Conservation (phyloP, 352 stramenopile species). For the Phytopythium chamaehyphon region DNA sequence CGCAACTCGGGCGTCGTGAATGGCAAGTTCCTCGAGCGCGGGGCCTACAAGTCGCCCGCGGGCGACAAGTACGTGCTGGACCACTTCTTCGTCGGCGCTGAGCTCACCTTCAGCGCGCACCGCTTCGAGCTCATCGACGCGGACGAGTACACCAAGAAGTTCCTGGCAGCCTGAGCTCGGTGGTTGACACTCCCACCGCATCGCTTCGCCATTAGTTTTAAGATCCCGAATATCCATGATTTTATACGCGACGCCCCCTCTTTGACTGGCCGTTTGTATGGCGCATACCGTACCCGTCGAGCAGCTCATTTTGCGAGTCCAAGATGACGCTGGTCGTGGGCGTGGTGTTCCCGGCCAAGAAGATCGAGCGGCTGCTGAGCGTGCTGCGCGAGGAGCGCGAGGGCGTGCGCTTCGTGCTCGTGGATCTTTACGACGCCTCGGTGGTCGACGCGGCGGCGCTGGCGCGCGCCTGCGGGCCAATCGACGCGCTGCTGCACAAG, state of each 20-base stretch:
- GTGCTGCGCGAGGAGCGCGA: conserved; percentile 39
- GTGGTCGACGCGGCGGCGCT: conserved; percentile 29
- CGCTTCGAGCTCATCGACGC: conserved; percentile 74
- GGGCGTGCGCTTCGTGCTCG: conserved; percentile 66
- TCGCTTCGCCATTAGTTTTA: conserved; percentile 2
- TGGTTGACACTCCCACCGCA: too few species aligned
- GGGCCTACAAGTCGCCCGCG: conserved; percentile 57
- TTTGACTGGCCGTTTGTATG: too few species aligned
- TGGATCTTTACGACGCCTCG: conserved; percentile 55
- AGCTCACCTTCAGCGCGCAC: conserved; percentile 63
- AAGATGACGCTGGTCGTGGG: conserved; percentile 47
- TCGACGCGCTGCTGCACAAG: conserved; percentile 78
- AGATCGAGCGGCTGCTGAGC: conserved; percentile 69
- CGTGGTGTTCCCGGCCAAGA: conserved; percentile 81
- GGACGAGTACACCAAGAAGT: conserved; percentile 84
- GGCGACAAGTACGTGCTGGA: conserved; percentile 51
- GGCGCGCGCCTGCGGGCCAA: conserved; percentile 26
- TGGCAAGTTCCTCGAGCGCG: conserved; percentile 83
- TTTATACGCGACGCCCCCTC: too few species aligned
- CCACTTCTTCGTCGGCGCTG: conserved; percentile 53
- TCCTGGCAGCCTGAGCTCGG: conserved; percentile 46
- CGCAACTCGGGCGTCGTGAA: conserved; percentile 80
- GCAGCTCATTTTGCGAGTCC: conserved; percentile 6
- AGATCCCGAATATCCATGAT: not conserved
- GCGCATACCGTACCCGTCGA: not conserved